These are phyloP conservation scores for Sporisorium scitamineum DNA, from an alignment of 1,284 basidiomycete genomes.

Conservation along the genomic window DNA sequence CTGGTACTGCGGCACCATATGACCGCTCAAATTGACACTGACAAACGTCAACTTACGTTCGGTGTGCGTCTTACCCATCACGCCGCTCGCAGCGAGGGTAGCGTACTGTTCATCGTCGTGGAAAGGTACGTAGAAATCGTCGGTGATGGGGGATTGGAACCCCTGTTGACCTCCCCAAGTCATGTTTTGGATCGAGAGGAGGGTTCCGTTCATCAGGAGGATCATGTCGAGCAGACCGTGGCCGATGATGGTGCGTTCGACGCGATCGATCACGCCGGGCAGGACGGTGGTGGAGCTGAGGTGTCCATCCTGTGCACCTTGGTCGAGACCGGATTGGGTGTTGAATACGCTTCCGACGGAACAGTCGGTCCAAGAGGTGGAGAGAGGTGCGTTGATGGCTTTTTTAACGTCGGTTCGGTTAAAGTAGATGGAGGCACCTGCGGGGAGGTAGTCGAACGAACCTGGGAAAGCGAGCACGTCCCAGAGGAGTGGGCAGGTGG, in stretches of 20 bases:
- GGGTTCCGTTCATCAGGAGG: constrained; percentile 56
- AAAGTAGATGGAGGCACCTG: constrained; percentile 33
- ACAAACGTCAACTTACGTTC: constrained; percentile 65
- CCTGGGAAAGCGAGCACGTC: constrained; percentile 36
- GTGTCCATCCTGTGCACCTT: constrained; percentile 21
- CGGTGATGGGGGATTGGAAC: constrained; percentile 54
- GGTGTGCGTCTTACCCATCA: constrained; percentile 43
- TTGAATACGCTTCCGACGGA: constrained; percentile 43
- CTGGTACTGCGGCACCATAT: constrained; percentile 65
- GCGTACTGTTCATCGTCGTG: constrained; percentile 23
- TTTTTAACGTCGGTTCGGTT: constrained; percentile 58
- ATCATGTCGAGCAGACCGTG: constrained; percentile 61
- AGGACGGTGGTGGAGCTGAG: constrained; percentile 43
- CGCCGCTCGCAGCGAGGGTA: constrained; percentile 28
- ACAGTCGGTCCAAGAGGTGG: constrained; percentile 52
- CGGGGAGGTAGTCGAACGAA: constrained; percentile 24
- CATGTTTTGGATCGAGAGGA: constrained; percentile 65
- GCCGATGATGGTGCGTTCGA: constrained; percentile 54
- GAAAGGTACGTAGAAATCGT: constrained; percentile 46
- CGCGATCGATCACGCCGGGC: constrained; percentile 56
- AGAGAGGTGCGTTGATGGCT: constrained; percentile 54
- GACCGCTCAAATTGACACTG: constrained; percentile 35
- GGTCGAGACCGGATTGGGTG: constrained; percentile 30
- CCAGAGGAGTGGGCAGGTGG: constrained; percentile 41
- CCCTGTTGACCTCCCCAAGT: constrained; percentile 65